Percentiles rank a stretch among this genome's conserved stretches.
phyloP scores from a whole-genome alignment of 768 basidiomycete genomes.

The Porpolomopsis calyptriformis region DNA sequence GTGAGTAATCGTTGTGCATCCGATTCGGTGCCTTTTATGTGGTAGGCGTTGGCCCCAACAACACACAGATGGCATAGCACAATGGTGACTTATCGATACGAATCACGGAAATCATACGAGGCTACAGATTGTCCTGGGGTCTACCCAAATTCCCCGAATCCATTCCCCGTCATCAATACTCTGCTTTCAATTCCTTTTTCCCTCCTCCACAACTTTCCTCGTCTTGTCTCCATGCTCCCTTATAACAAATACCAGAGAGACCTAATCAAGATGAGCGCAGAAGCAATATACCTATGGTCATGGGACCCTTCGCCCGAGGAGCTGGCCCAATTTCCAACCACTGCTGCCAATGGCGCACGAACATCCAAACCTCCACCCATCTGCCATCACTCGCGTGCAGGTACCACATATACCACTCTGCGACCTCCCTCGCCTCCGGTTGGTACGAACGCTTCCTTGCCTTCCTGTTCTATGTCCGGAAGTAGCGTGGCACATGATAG shows the following conservation, averaged over 20 bases:
- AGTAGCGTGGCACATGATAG: neutral
- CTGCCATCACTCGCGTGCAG: constrained; percentile 1
- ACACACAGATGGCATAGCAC: constrained; percentile 4
- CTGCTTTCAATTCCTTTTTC: constrained; percentile 11
- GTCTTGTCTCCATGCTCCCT: constrained; percentile 5
- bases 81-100: neutral
- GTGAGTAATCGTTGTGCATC: constrained; percentile 6
- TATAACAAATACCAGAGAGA: constrained; percentile 4
- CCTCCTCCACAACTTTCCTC: constrained; percentile 10
- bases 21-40: neutral
- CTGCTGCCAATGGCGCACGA: neutral
- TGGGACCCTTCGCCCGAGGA: constrained; percentile 7
- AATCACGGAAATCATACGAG: neutral
- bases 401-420: neutral
- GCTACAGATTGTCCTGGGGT: constrained; percentile 8
- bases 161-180: constrained; percentile 9
- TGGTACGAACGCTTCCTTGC: neutral
- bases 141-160: constrained; percentile 1
- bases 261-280: constrained; percentile 1
- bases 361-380: constrained; percentile 3
- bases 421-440: neutral
- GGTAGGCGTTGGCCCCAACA: neutral
- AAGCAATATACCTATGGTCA: constrained; percentile 8
- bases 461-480: neutral
- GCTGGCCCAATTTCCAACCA: neutral